Evolutionary conservation across 768 basidiomycete genomes (phyloP).

Genomic region (Rhizopogon vinicolor): DNA sequence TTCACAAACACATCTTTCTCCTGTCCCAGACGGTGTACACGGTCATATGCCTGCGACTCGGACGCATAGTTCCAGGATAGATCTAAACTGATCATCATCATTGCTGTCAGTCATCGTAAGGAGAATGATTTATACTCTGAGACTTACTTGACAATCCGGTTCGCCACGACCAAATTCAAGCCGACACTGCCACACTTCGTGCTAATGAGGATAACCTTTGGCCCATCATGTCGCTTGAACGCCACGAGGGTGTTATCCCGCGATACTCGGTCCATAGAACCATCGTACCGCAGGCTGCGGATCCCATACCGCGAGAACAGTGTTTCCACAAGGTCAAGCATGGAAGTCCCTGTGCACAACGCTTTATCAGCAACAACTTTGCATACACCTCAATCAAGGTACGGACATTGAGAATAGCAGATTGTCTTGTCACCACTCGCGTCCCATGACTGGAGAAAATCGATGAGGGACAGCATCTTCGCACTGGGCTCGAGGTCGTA

Average conservation of each 20-base stretch:
- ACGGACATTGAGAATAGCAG: slow-evolving; percentile 62
- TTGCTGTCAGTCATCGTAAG: background rate
- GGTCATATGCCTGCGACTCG: slow-evolving; percentile 60
- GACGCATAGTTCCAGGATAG: slow-evolving; percentile 72
- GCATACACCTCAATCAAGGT: background rate
- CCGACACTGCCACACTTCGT: slow-evolving; percentile 71
- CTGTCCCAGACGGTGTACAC: slow-evolving; percentile 68
- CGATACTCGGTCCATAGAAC: slow-evolving; percentile 53
- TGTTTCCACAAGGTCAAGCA: slow-evolving; percentile 63
- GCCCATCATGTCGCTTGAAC: slow-evolving; percentile 54
- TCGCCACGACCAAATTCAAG: slow-evolving; percentile 61
- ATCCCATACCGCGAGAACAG: slow-evolving; percentile 56
- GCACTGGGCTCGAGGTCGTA: slow-evolving; percentile 61
- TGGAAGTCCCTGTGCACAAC: slow-evolving; percentile 56
- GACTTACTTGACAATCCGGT: slow-evolving; percentile 63
- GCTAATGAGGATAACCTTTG: slow-evolving; percentile 62
- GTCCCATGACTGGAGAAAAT: slow-evolving; percentile 56
- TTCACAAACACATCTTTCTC: slow-evolving; percentile 65
- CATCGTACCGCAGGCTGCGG: slow-evolving; percentile 57
- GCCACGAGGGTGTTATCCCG: slow-evolving; percentile 45
- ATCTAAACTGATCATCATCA: slow-evolving; percentile 45
- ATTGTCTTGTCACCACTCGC: slow-evolving; percentile 64
- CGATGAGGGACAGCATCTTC: slow-evolving; percentile 60
- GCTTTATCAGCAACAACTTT: background rate
- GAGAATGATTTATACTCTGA: background rate